phyloP scores from a whole-genome alignment of 352 stramenopile species.

The Phytopythium vexans region DNA sequence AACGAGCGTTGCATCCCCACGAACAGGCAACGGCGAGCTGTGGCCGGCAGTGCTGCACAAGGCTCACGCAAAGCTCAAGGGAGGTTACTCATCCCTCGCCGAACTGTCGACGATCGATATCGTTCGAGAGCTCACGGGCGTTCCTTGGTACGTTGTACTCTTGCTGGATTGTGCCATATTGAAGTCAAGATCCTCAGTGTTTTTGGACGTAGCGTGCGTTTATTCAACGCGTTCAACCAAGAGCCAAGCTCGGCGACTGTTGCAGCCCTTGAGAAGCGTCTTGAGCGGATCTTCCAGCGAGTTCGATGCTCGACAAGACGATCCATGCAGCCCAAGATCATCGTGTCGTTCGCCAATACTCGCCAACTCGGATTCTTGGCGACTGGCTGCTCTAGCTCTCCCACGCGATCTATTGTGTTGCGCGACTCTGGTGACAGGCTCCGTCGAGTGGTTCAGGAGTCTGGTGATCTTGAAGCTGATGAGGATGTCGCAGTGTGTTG shows the following conservation, averaged over 20 bases:
- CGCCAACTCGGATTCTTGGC: too few relatives aligned
- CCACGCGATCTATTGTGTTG: too few relatives aligned
- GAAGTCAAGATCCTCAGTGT: not conserved
- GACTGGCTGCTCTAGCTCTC: too few relatives aligned
- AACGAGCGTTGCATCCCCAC: slow-evolving; percentile 22
- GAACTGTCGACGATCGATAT: slow-evolving; percentile 24
- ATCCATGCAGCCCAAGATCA: not conserved
- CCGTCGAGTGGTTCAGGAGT: not conserved
- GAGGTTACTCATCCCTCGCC: slow-evolving; percentile 27
- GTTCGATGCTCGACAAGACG: not conserved
- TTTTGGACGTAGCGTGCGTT: not conserved
- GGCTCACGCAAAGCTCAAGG: slow-evolving; percentile 51
- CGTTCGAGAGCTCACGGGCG: slow-evolving; percentile 40
- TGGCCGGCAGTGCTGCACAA: slow-evolving; percentile 50
- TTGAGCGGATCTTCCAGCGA: not conserved
- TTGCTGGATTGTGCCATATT: not conserved
- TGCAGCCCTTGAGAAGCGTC: not conserved
- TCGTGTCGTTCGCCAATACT: slow-evolving; percentile 21
- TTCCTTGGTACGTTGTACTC: slow-evolving; percentile 28
- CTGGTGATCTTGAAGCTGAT: not conserved
- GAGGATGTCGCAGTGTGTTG: slow-evolving; percentile 13
- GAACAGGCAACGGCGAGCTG: slow-evolving; percentile 20
- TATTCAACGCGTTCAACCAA: not conserved
- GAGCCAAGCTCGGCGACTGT: not conserved
- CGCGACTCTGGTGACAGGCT: too few relatives aligned